phyloP scores from a whole-genome alignment of 305 asterid genomes.

The Caryopteris hybrid region DNA sequence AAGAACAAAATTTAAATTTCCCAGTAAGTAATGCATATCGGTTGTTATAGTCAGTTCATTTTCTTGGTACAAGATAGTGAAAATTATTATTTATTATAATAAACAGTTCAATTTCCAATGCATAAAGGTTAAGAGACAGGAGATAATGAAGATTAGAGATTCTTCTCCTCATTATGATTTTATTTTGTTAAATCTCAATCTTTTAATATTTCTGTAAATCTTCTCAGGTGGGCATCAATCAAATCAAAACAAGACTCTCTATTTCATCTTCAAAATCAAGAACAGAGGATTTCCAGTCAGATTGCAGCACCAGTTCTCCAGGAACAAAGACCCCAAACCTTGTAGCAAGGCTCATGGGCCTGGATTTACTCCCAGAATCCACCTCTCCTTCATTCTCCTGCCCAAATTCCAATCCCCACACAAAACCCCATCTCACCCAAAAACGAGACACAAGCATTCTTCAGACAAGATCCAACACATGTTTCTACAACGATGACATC shows the following conservation, averaged over 20 bases:
- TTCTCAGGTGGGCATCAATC: slow-evolving; percentile 48
- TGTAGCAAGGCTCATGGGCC: slow-evolving; percentile 95
- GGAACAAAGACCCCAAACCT: slow-evolving; percentile 73
- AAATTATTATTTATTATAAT: background rate
- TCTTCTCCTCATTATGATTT: slow-evolving; percentile 25
- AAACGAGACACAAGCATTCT: slow-evolving; percentile 10
- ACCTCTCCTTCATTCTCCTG: slow-evolving; percentile 22
- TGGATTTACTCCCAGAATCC: slow-evolving; percentile 68
- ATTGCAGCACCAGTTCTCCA: slow-evolving; percentile 46
- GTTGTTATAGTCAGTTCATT: background rate
- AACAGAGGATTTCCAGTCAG: slow-evolving; percentile 38
- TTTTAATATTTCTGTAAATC: background rate
- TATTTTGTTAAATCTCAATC: background rate
- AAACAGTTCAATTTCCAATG: slow-evolving; percentile 22
- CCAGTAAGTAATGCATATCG: too few relatives aligned
- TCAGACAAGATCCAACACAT: background rate
- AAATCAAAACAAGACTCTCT: slow-evolving; percentile 47
- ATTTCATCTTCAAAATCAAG: slow-evolving; percentile 29
- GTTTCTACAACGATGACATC: slow-evolving; percentile 35
- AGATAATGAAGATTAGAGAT: slow-evolving; percentile 26
- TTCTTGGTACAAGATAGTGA: too few relatives aligned
- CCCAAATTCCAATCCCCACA: slow-evolving; percentile 15
- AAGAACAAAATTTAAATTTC: slow-evolving; percentile 39
- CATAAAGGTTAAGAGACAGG: background rate
- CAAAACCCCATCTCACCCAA: too few relatives aligned